Evolutionary conservation across 306 rosid genomes (phyloP), one percentile per base, ranked within the genome.

Genomic region (Crotalaria pallida): DNA sequence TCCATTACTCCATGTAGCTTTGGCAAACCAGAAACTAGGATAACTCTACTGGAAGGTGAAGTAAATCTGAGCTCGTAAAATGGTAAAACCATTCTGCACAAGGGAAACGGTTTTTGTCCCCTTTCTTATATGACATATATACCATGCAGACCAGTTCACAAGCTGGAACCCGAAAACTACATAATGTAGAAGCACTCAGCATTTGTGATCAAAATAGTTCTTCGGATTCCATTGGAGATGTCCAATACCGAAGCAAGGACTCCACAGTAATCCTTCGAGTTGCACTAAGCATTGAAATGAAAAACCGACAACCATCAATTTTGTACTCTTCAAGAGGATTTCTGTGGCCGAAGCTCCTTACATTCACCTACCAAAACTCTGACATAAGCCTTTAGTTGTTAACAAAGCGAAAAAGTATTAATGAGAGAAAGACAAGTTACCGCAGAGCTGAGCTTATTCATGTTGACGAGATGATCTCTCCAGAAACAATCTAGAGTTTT

Each of bases 241-340:
- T 79, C 98, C 96, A 94, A 75, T 94, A 85, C 55, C 66, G 89
- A 85, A 94, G 64, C 79, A 94, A 86, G 15, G 97, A 87, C 69
- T 94, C 98, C 63, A 94, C 96, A 24, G 97, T 94, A 47, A 94
- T 67, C n/a, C 97, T 84, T 61, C 96, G 82, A n/a, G 96, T 94
- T 74, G 97, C 92, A 74, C 98, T 87, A 22, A 94, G 98, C 97
- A 94, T 91, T 6, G 98, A 90, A 79, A 94, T 94, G 85, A 90
- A 94, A 84, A 90, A 94, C 58, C 96, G 90, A 67, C 95, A 94
- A 34, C 98, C 98, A 69, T 94, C 98, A 65, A 93, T 93, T 80
- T 93, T 94, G 81, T 94, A 94, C 81, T 90, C 98, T 77, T 94
- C 97, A 52, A 94, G 88, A 79, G 98, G 97, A 83, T 94, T 90